phyloP scores from a whole-genome alignment of 2,329 filamentous ascomycete species.

The Aspergillus jensenii region DNA sequence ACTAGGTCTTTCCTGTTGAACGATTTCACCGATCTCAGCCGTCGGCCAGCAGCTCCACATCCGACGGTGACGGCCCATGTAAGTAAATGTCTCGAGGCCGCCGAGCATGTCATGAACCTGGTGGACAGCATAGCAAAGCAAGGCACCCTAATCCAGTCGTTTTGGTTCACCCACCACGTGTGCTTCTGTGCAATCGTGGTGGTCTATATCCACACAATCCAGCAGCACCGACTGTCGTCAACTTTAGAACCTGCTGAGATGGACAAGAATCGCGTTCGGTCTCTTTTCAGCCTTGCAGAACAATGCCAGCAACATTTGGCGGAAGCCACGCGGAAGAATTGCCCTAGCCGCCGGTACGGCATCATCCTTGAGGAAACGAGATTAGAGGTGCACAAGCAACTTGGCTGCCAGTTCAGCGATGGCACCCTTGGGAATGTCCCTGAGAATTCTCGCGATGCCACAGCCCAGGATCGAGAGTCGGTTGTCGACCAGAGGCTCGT shows the following conservation, averaged over 20 bases:
- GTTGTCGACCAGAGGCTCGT: slow-evolving; percentile 7
- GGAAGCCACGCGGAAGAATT: slow-evolving; percentile 48
- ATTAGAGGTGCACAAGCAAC: slow-evolving; percentile 41
- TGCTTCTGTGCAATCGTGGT: slow-evolving; percentile 44
- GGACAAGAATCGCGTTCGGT: slow-evolving; percentile 22
- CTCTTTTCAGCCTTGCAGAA: slow-evolving; percentile 45
- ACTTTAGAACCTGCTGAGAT: slow-evolving; percentile 17
- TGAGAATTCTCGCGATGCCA: background rate
- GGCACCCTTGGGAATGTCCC: background rate
- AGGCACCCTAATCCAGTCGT: slow-evolving; percentile 38
- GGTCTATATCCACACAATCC: slow-evolving; percentile 45
- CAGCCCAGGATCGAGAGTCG: background rate
- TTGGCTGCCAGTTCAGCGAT: slow-evolving; percentile 19
- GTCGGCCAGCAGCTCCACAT: slow-evolving; percentile 28
- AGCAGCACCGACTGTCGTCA: slow-evolving; percentile 32
- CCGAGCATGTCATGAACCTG: slow-evolving; percentile 40
- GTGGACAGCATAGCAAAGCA: slow-evolving; percentile 38
- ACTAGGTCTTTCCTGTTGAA: slow-evolving; percentile 38
- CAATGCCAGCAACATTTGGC: slow-evolving; percentile 48
- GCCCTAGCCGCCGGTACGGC: slow-evolving; percentile 48
- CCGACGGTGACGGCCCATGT: slow-evolving; percentile 38
- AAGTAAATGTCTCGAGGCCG: slow-evolving; percentile 45
- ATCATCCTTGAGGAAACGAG: slow-evolving; percentile 50
- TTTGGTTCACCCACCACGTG: slow-evolving; percentile 47
- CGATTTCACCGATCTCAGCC: slow-evolving; percentile 38